Base-by-base conservation (phyloP, 2,329 filamentous ascomycete species). In the Arthrobotrys iridis region DNA sequence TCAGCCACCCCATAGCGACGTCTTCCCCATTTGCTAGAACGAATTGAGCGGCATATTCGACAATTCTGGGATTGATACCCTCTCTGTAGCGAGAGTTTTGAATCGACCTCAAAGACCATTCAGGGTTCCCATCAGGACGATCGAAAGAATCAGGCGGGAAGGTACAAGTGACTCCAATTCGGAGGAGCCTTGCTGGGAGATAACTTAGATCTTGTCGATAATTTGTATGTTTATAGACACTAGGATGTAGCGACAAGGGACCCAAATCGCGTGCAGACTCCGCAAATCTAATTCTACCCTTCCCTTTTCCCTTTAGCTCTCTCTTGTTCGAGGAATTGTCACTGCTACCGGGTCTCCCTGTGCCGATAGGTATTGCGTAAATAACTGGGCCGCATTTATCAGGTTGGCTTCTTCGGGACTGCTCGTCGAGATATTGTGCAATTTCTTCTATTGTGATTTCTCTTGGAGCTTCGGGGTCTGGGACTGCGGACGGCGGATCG, bases 101-200 rank as follows among this genome's bases (percentile, higher is more conserved):
- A 8, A 74, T 63, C n/a, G 58, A 40, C 24, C 52, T 58, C 15
- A 74, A 50, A 0, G 70, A 74, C 70, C 70, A 74, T n/a, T 63
- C 45, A 10, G 55, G 70, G 30, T 67, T 67, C 6, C 62, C 70
- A 4, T 13, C 3, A 3, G 62, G 52, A 2, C 55, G 40, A 20
- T 63, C 46, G 35, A 57, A 74, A 8, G 70, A 74, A 1, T n/a
- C 45, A 4, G 43, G 7, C 6, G 70, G 62, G 18, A 26, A 74
- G 2, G 62, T 74, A 13, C 30, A 46, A 10, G 22, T 63, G 3
- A 67, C 11, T 2, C 15, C 41, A 6, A 74, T 52, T 1, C 22
- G 13, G 2, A 67, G 52, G 5, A 30, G 48, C 20, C 28, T 35
- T 20, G 7, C 24, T 24, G 50, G 50, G 30, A n/a, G n/a, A n/a